Conservation (phyloP, 1,284 basidiomycete genomes). For the Leccinum subrobustum region DNA sequence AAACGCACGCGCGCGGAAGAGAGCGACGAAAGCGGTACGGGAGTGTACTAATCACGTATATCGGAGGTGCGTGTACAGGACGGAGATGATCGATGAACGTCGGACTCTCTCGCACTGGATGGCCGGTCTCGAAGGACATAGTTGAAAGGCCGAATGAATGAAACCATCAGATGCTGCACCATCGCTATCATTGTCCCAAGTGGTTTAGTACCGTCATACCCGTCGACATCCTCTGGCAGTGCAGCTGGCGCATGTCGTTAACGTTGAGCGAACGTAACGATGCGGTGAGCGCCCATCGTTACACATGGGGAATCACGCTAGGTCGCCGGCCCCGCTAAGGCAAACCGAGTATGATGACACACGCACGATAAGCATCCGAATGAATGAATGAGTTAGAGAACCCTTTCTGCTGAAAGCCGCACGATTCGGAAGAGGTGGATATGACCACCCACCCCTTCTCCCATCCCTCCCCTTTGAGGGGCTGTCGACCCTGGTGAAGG, state of each 20-base stretch:
- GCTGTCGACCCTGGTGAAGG: background rate
- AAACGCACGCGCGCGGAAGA: background rate
- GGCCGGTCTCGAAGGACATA: background rate
- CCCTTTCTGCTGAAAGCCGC: background rate
- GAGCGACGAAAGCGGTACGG: background rate
- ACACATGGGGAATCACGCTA: constrained; percentile 1
- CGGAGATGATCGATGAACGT: background rate
- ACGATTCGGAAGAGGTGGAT: constrained; percentile 7
- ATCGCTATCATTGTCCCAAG: background rate
- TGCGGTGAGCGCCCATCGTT: constrained; percentile 11
- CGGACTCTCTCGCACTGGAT: background rate
- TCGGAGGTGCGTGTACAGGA: background rate
- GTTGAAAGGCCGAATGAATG: constrained; percentile 1
- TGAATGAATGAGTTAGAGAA: background rate
- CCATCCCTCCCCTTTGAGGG: background rate
- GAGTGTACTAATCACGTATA: background rate
- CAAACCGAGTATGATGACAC: constrained; percentile 10
- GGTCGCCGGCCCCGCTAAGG: constrained; percentile 18
- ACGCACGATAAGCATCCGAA: background rate
- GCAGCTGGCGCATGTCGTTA: background rate
- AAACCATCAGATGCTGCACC: background rate
- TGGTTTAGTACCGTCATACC: background rate
- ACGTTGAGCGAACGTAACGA: constrained; percentile 16
- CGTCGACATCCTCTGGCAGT: constrained; percentile 1
- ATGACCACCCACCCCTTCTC: background rate